Base-by-base conservation (phyloP, 164 flowering plant species). In the Kingdonia uniflora region DNA sequence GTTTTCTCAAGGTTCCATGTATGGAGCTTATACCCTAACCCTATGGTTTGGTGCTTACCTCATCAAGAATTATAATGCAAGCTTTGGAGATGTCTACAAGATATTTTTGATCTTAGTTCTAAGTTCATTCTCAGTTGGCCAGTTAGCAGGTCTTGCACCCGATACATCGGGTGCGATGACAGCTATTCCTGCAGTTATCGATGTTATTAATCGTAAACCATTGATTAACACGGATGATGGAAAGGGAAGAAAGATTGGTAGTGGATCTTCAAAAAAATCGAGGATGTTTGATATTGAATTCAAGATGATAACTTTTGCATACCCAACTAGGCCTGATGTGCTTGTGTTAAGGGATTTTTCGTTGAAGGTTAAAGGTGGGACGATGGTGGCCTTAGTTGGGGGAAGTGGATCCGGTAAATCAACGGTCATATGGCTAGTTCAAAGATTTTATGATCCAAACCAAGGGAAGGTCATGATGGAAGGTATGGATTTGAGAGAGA, bases 81-180 rank as follows among this genome's bases (percentile, higher is more conserved):
- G 19, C 29, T 76, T 82, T 40, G 85, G 83, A 19, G 74, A 54
- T 0, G 85, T 85, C 1, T 71, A 66, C 42, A 78, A 78, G 70
- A 82, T 85, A 40, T 82, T 85, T 56, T 72, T 85, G 38, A 82
- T 85, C 64, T 72, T 82, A 42, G 94, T 85, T 11, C 50, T 82
- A 51, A 85, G 88, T 59, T 82, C 86, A 46, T 85, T 85, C 62
- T 82, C 88, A 19, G 87, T 85, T 20, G 88, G 94, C 22, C 94
- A 85, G 56, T 63, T 85, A 25, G 88, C 88, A 6, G 86, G 94
- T 15, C 80, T 82, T 19, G 94, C 88, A 6, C 88, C 88, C 12
- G 88, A 85, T 54, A 82, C 94, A n/a, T 72, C 88, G 12, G 62
- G 52, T 61, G 94, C 88, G 0, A 29, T 67, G 0, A 60, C 71